Evolutionary conservation across 495 filamentous ascomycete genomes (phyloP).

Genomic region (Aspergillus incahuasiensis): DNA sequence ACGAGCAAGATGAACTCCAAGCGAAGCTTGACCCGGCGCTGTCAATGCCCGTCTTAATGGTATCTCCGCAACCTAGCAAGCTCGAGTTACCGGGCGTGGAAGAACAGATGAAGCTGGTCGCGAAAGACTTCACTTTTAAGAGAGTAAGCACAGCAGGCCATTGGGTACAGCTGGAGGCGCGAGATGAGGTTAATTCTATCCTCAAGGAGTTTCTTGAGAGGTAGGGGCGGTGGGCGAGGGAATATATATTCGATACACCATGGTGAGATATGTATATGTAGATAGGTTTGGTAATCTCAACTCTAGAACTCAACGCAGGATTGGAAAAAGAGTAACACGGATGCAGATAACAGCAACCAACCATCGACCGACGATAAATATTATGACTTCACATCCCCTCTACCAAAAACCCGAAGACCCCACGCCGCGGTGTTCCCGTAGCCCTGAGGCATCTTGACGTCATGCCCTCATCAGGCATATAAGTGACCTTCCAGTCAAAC

Average conservation of each 20-base stretch:
- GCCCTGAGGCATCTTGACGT: constrained; percentile 3
- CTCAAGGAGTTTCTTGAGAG: constrained; percentile 36
- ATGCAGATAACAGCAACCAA: background rate
- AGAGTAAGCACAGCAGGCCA: constrained; percentile 21
- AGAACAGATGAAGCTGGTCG: constrained; percentile 16
- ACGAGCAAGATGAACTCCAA: constrained; percentile 22
- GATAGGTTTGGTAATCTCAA: too few relatives aligned
- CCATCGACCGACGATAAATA: background rate
- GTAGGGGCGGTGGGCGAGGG: background rate
- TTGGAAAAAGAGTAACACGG: background rate
- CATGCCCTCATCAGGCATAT: constrained; percentile 8
- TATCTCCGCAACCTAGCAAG: constrained; percentile 9
- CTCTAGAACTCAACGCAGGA: background rate
- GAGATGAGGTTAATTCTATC: constrained; percentile 32
- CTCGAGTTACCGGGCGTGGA: constrained; percentile 13
- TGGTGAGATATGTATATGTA: background rate
- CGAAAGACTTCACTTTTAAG: constrained; percentile 19
- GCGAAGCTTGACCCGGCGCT: constrained; percentile 11
- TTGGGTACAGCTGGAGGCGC: constrained; percentile 32
- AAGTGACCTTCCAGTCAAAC: background rate
- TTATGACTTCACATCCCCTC: constrained; percentile 2
- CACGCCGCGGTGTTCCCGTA: background rate
- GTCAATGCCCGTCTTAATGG: constrained; percentile 15
- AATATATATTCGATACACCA: background rate
- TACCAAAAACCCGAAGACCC: background rate